phyloP scores from a whole-genome alignment of 1,284 basidiomycete species.

The Sutorius eximius region DNA sequence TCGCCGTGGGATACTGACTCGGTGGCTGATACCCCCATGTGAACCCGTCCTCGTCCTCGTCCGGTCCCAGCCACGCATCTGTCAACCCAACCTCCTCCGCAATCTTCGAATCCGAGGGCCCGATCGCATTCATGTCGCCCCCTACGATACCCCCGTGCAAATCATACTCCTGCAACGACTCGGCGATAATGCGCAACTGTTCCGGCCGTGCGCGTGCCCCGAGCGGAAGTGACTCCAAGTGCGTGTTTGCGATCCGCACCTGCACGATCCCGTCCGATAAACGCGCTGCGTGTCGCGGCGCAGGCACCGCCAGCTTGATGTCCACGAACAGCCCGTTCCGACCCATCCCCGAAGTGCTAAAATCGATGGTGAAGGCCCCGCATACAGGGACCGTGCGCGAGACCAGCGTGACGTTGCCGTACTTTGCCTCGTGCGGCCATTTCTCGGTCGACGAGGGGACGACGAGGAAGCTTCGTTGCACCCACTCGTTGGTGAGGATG shows the following conservation, averaged over 20 bases:
- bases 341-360: slow-evolving; percentile 47
- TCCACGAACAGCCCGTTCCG: slow-evolving; percentile 61
- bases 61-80: slow-evolving; percentile 53
- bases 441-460: slow-evolving; percentile 51
- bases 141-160: slow-evolving; percentile 58
- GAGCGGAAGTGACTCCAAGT: slow-evolving; percentile 58
- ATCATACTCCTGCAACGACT: slow-evolving; percentile 45
- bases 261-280: slow-evolving; percentile 39
- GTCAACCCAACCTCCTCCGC: slow-evolving; percentile 45
- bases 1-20: slow-evolving; percentile 43
- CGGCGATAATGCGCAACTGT: slow-evolving; percentile 54
- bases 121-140: slow-evolving; percentile 72
- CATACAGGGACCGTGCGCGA: slow-evolving; percentile 52
- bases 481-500: slow-evolving; percentile 58
- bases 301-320: slow-evolving; percentile 45
- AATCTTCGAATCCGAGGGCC: slow-evolving; percentile 42
- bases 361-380: slow-evolving; percentile 47
- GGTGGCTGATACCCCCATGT: slow-evolving; percentile 70
- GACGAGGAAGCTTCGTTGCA: slow-evolving; percentile 56
- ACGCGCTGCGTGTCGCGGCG: slow-evolving; percentile 24
- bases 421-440: slow-evolving; percentile 49
- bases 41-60: slow-evolving; percentile 43
- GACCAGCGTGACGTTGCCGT: slow-evolving; percentile 67
- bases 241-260: slow-evolving; percentile 65
- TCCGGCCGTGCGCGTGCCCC: slow-evolving; percentile 46